Base-by-base conservation (phyloP, 1,284 basidiomycete species). In the Trichosporon coremiiforme region DNA sequence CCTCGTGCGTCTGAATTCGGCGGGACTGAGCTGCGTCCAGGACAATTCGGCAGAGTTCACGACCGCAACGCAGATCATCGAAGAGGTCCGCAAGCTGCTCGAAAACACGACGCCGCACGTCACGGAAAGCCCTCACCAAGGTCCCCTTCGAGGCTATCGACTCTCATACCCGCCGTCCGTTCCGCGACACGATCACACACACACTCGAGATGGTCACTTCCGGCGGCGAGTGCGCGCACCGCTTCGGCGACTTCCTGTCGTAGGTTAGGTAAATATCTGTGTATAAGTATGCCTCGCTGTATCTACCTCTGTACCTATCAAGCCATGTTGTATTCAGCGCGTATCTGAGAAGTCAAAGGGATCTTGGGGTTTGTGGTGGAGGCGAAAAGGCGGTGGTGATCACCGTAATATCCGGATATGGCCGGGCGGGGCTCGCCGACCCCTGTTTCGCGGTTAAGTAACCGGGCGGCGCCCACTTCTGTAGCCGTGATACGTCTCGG, bases 201-300 rank as follows among this genome's bases (percentile, higher is more conserved):
- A 65, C 70, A 17, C 25, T 68, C 29, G 67, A 68, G 65, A 60
- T 68, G 20, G 70, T 68, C 13, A 57, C 17, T 20, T 66, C 60
- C 1, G 70, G 70, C 22, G 70, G 67, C n/a, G 70, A 66, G 67
- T 66, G 67, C 7, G 47, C 64, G 33, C 67, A 68, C 50, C 60
- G 70, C 22, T 68, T 68, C 55, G 67, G 70, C 60, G 70, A 71
- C 65, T 68, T 71, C 36, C 62, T 68, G 0, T 20, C 9, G n/a
- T 64, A 71, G 25, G 20, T 68, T 17, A 20, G 17, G 63, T 68
- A 31, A 80, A 82, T n/a, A 12, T 38, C 35, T 64, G 38, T 64
- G 41, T 45, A 45, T 45, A 15, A 45, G 17, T 45, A 45, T 33
- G 41, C 15, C 7, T 15, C 17, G 41, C 17, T 45, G 36, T 38